phyloP scores from a whole-genome alignment of 1,139 yeast genomes.

The Magnusiomyces suaveolens region DNA sequence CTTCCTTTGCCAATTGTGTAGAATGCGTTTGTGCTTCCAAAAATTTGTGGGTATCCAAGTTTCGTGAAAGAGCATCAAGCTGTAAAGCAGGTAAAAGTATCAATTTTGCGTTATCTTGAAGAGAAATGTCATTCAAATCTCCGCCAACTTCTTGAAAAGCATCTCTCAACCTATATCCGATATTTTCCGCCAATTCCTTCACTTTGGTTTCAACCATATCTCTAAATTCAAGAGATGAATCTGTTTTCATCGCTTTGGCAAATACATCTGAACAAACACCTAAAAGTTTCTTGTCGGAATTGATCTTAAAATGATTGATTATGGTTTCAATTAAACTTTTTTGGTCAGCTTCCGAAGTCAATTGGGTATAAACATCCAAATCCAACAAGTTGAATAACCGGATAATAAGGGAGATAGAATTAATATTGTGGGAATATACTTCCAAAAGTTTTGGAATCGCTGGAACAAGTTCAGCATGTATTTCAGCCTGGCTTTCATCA shows the following conservation, averaged over 20 bases:
- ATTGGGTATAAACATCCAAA: slow-evolving; percentile 21
- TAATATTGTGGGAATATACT: slow-evolving; percentile 24
- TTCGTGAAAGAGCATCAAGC: slow-evolving; percentile 17
- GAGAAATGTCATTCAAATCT: slow-evolving; percentile 9
- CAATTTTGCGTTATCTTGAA: slow-evolving; percentile 5
- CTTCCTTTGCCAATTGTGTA: no score
- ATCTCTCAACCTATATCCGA: slow-evolving; percentile 17
- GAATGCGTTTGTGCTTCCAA: slow-evolving; percentile 16
- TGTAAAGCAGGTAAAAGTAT: slow-evolving; percentile 16
- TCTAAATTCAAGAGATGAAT: slow-evolving; percentile 15
- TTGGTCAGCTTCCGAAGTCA: slow-evolving; percentile 24
- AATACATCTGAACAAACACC: slow-evolving; percentile 21
- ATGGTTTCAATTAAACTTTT: slow-evolving; percentile 20
- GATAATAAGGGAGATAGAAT: slow-evolving; percentile 22
- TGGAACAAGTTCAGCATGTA: slow-evolving; percentile 20
- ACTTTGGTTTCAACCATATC: slow-evolving; percentile 16
- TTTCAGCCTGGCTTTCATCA: slow-evolving; percentile 12
- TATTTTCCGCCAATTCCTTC: slow-evolving; percentile 18
- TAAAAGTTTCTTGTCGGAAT: slow-evolving; percentile 15
- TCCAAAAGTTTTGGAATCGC: slow-evolving; percentile 23
- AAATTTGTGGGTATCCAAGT: slow-evolving; percentile 15
- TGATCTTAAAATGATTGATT: slow-evolving; percentile 21
- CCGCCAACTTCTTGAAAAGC: slow-evolving; percentile 8
- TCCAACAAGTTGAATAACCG: slow-evolving; percentile 25
- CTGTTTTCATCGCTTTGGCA: slow-evolving; percentile 16